Conservation (phyloP, 148 eudicot species). For the Vaccinium corymbosum region DNA sequence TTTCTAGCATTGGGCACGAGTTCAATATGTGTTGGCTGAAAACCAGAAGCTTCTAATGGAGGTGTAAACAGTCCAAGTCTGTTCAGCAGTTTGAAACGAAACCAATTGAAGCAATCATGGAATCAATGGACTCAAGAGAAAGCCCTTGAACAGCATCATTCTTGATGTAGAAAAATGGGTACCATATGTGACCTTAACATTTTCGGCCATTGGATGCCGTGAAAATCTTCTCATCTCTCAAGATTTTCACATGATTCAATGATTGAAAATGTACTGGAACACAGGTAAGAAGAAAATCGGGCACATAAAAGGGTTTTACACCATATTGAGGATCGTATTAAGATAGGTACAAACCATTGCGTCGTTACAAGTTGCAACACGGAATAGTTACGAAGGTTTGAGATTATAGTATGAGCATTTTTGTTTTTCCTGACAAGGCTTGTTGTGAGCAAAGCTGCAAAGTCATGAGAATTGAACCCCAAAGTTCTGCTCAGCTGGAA, state of each 20-base stretch:
- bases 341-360: too few relatives aligned
- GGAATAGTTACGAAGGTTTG: neutral
- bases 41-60: slow-evolving; percentile 18
- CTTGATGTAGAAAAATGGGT: neutral
- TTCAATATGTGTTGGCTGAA: neutral
- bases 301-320: neutral
- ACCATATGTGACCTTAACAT: neutral
- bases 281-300: neutral
- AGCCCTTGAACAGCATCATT: slow-evolving; percentile 14
- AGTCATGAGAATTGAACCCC: neutral
- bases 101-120: slow-evolving; percentile 10
- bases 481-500: neutral
- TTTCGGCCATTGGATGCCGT: neutral
- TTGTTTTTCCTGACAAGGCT: neutral
- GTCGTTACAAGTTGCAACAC: too few relatives aligned
- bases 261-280: neutral
- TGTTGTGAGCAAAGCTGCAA: neutral
- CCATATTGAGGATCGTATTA: neutral
- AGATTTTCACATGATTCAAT: neutral
- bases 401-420: neutral
- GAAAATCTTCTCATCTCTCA: neutral
- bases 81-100: neutral
- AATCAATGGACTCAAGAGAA: neutral
- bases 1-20: neutral
- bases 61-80: slow-evolving; percentile 4